Conservation (phyloP, 2,329 filamentous ascomycete species). For the Xylaria sp. region DNA sequence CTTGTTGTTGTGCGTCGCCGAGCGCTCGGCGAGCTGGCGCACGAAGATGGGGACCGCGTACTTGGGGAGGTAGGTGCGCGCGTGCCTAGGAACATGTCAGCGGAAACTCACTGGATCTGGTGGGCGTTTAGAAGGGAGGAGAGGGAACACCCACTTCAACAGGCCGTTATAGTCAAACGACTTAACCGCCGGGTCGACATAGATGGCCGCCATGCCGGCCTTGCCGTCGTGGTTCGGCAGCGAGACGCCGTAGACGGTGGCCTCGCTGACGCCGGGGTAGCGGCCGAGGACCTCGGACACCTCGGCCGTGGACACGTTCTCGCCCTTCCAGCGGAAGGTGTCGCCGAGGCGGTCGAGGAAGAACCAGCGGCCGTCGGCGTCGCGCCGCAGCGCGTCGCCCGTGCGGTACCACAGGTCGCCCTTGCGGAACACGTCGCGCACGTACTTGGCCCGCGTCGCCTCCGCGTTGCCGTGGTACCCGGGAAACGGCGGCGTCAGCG, state of each 20-base stretch:
- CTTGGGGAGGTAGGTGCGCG: constrained; percentile 62
- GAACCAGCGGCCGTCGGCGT: constrained; percentile 67
- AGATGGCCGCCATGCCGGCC: constrained; percentile 66
- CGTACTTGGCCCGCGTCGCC: constrained; percentile 68
- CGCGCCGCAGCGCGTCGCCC: constrained; percentile 66
- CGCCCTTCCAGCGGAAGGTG: constrained; percentile 75
- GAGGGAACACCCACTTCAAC: constrained; percentile 46
- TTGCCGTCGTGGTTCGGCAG: constrained; percentile 69
- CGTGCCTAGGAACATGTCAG: constrained; percentile 43
- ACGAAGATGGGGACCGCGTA: constrained; percentile 80
- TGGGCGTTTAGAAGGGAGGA: neutral
- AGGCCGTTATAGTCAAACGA: constrained; percentile 64
- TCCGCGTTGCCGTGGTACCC: constrained; percentile 70
- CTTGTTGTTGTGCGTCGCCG: constrained; percentile 75
- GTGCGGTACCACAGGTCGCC: constrained; percentile 71
- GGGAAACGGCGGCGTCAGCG: constrained; percentile 60
- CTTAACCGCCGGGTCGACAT: constrained; percentile 53
- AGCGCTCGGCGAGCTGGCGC: constrained; percentile 59
- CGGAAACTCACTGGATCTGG: neutral
- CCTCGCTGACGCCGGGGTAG: constrained; percentile 62
- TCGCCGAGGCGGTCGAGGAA: constrained; percentile 72
- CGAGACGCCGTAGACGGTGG: constrained; percentile 70
- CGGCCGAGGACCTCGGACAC: constrained; percentile 65
- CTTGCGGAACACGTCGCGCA: constrained; percentile 64
- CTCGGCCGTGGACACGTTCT: constrained; percentile 69